A percentile compares a stretch with the other conserved stretches of the same genome.
Evolutionary conservation across 768 basidiomycete species (phyloP).

Genomic region (Calvatia gigantea): DNA sequence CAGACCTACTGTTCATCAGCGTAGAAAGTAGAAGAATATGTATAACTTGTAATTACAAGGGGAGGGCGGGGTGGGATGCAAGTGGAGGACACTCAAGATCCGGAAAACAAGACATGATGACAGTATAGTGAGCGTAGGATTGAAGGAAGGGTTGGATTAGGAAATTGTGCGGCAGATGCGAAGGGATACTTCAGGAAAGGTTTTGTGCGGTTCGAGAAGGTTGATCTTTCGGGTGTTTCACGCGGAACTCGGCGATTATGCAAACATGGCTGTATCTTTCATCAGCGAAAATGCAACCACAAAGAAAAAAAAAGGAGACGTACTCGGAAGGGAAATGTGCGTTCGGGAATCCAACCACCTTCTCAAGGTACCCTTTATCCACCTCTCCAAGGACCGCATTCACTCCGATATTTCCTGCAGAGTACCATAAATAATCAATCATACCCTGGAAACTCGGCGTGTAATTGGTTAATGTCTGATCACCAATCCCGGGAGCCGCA

Average conservation of each 20-base stretch:
- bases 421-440: conserved; percentile 95
- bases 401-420: conserved; percentile 65
- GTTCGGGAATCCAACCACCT: conserved; percentile 95
- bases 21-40: conserved; percentile 12
- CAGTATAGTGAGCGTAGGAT: conserved; percentile 8
- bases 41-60: conserved; percentile 13
- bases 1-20: conserved; percentile 8
- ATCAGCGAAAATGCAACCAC: background rate
- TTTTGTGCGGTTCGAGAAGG: conserved; percentile 11
- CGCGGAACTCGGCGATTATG: conserved; percentile 71
- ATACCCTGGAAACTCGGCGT: conserved; percentile 84
- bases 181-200: background rate
- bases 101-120: conserved; percentile 6
- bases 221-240: conserved; percentile 63
- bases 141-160: conserved; percentile 7
- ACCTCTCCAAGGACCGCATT: conserved; percentile 88
- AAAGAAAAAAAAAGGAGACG: conserved; percentile 35
- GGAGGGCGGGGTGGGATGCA: conserved; percentile 4
- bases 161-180: no score
- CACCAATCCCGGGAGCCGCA: conserved; percentile 39
- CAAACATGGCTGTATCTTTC: conserved; percentile 60
- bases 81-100: background rate
- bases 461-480: conserved; percentile 79
- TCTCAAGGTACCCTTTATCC: conserved; percentile 79
- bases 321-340: conserved; percentile 96